Percentiles rank a stretch among this genome's conserved stretches.
Evolutionary conservation across 139 green algal species (phyloP).

Genomic region (Asterochloris sp.): DNA sequence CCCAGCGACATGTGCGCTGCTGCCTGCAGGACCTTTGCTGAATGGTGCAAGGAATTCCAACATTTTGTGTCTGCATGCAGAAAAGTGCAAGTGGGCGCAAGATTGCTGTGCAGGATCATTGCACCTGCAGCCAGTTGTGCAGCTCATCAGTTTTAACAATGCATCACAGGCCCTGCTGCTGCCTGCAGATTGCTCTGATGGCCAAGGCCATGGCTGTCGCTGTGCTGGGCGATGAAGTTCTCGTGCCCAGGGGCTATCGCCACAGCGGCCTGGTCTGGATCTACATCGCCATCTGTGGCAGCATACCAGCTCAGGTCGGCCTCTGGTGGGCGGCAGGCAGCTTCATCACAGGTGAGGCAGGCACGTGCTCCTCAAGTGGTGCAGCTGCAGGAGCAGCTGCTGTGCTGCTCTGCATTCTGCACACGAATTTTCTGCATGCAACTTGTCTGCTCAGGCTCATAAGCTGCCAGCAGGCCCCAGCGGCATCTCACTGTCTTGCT

Average conservation of each 20-base stretch:
- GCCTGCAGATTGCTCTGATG: constrained; percentile 47
- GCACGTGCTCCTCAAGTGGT: neutral
- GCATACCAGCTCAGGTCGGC: constrained; percentile 7
- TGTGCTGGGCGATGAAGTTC: constrained; percentile 34
- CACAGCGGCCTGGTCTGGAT: constrained; percentile 6
- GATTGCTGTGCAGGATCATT: neutral
- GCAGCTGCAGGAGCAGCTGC: neutral
- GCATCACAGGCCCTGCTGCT: neutral
- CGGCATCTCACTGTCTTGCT: too few relatives aligned
- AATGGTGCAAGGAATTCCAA: too few relatives aligned
- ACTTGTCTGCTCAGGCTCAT: too few relatives aligned
- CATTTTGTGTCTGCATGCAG: too few relatives aligned
- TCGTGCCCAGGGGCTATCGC: constrained; percentile 26
- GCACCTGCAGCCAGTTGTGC: neutral
- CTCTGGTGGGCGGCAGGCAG: neutral
- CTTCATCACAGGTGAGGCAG: constrained; percentile 8
- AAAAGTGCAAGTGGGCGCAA: too few relatives aligned
- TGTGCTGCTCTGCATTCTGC: neutral
- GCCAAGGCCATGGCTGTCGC: constrained; percentile 55
- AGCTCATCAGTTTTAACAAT: neutral
- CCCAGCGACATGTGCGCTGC: too few relatives aligned
- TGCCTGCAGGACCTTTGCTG: too few relatives aligned
- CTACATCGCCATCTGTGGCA: constrained; percentile 3
- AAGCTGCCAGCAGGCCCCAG: too few relatives aligned
- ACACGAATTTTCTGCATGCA: too few relatives aligned